Conservation (phyloP, 2,329 filamentous ascomycete species). For the Apiospora pterosperma region DNA sequence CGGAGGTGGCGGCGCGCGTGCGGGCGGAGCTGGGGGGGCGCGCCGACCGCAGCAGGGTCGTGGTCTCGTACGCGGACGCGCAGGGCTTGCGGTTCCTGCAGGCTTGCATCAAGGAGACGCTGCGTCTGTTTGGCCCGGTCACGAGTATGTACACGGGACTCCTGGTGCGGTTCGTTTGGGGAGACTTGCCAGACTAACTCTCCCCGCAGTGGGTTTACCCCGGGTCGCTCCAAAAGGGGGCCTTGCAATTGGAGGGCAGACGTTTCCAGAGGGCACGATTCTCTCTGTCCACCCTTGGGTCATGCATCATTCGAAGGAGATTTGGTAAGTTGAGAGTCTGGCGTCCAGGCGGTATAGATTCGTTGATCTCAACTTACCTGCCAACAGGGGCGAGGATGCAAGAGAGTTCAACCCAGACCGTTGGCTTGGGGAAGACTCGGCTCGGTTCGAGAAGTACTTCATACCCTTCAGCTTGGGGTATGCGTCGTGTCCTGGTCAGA, state of each 20-base stretch:
- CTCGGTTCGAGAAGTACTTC: slow-evolving; percentile 4
- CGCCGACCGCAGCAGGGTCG: neutral
- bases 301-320: slow-evolving; percentile 8
- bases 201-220: neutral
- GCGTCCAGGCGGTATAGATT: neutral
- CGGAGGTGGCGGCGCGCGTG: neutral
- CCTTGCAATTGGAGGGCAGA: slow-evolving; percentile 3
- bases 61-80: slow-evolving; percentile 23
- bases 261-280: slow-evolving; percentile 6
- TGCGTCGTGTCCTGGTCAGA: slow-evolving; percentile 5
- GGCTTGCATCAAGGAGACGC: slow-evolving; percentile 26
- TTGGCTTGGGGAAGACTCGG: neutral
- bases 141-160: neutral
- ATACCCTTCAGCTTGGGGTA: slow-evolving; percentile 5
- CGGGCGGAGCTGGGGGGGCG: neutral
- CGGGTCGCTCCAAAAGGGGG: neutral
- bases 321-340: neutral
- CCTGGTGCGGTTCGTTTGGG: neutral
- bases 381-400: slow-evolving; percentile 6
- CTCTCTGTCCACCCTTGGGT: slow-evolving; percentile 7
- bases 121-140: slow-evolving; percentile 20
- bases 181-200: slow-evolving; percentile 1
- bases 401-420: slow-evolving; percentile 5
- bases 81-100: slow-evolving; percentile 27
- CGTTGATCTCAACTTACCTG: neutral